Conservation (phyloP, 768 basidiomycete genomes). For the Trametes coccinea region DNA sequence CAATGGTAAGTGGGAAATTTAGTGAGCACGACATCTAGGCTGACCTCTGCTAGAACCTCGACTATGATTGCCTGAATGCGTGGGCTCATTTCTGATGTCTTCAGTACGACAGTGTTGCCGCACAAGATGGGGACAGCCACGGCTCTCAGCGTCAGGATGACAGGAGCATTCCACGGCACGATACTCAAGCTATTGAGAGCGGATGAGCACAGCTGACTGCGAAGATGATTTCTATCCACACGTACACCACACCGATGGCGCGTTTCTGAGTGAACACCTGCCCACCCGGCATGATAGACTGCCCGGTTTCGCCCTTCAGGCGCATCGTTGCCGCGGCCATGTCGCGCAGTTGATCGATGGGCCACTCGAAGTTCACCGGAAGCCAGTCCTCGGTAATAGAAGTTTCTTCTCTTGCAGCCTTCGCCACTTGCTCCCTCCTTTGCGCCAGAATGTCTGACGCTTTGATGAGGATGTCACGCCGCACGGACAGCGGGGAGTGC, state of each 20-base stretch:
- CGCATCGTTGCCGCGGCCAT: conserved; percentile 26
- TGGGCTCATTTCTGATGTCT: conserved; percentile 52
- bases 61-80: conserved; percentile 45
- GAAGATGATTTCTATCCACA: conserved; percentile 1
- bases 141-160: conserved; percentile 47
- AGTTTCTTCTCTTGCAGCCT: conserved; percentile 41
- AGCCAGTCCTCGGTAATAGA: conserved; percentile 32
- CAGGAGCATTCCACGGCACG: conserved; percentile 58
- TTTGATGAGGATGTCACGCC: conserved; percentile 48
- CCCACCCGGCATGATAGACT: conserved; percentile 46
- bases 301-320: conserved; percentile 46
- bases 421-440: conserved; percentile 37
- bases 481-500: conserved; percentile 33
- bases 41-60: conserved; percentile 48
- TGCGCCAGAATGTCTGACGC: conserved; percentile 47
- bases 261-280: conserved; percentile 46
- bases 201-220: too few species aligned
- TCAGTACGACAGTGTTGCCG: conserved; percentile 58
- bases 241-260: conserved; percentile 55
- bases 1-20: not conserved
- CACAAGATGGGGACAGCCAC: conserved; percentile 50
- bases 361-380: conserved; percentile 29
- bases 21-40: not conserved
- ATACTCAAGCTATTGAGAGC: conserved; percentile 34
- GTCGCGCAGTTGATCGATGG: conserved; percentile 32